phyloP scores from a whole-genome alignment of 2,329 filamentous ascomycete species.

The Aspergillus hiratsukae region DNA sequence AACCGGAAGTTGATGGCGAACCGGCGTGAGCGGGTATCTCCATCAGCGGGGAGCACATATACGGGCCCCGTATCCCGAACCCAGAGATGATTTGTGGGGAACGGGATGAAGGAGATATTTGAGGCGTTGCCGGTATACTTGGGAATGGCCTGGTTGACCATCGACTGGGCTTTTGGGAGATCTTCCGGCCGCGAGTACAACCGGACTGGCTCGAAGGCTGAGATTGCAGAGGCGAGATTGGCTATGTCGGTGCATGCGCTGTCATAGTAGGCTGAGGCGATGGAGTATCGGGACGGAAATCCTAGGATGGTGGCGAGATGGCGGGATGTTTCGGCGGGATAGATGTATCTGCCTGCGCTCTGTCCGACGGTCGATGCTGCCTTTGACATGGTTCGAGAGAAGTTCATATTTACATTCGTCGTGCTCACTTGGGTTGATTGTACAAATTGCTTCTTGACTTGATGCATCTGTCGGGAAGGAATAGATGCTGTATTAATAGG shows the following conservation, averaged over 20 bases:
- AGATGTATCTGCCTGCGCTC: constrained; percentile 7
- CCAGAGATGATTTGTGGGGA: constrained; percentile 17
- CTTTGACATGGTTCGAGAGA: not conserved
- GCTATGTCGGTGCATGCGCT: constrained; percentile 22
- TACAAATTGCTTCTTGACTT: no score
- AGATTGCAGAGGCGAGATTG: constrained; percentile 23
- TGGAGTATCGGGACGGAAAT: constrained; percentile 22
- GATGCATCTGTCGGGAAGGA: no score
- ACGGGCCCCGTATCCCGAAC: constrained; percentile 17
- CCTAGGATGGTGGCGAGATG: constrained; percentile 25
- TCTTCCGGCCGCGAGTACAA: constrained; percentile 25
- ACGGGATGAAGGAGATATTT: constrained; percentile 12
- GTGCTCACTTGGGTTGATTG: no score
- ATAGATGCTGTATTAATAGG: not conserved
- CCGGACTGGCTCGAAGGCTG: constrained; percentile 29
- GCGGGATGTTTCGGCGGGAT: constrained; percentile 19
- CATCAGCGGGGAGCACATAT: constrained; percentile 11
- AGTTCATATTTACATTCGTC: not conserved
- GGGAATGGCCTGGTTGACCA: constrained; percentile 3
- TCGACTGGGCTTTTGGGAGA: constrained; percentile 9
- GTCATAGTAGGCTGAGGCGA: constrained; percentile 17
- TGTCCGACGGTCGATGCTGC: not conserved
- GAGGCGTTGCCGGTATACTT: constrained; percentile 4
- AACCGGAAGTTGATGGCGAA: constrained; percentile 17
- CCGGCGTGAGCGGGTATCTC: not conserved